Base-by-base conservation (phyloP, 257 asterid species). In the Hygrophila difformis region DNA sequence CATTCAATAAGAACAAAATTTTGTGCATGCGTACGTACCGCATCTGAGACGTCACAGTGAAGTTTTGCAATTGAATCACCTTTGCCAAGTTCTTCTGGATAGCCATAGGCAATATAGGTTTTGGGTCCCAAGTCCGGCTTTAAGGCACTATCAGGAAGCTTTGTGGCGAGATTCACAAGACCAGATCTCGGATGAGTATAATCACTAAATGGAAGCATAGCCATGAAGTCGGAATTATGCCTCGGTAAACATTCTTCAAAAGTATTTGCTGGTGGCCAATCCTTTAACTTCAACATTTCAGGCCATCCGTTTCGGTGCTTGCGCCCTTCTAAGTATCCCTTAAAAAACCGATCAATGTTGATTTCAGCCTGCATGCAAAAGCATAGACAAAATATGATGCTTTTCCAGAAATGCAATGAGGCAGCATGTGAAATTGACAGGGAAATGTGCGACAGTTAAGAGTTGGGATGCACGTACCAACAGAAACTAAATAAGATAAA, bases 81-180 rank as follows among this genome's bases (percentile, higher is more conserved):
- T 51, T 66, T 60, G n/a, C 89, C 84, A 29, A 79, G 88, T 57
- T 82, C 94, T 70, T 77, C 76, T 3, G 74, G 43, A 60, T 47
- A 63, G 42, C 96, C 96, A 57, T 75, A 87, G 26, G 94, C 96
- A 39, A 87, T 82, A 59, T 87, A 87, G 39, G 84, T 70, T 67
- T 87, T 87, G 1, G 96, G 94, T 9, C 96, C 96, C 73, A 82
- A 71, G 48, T 87, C 96, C 6, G 96, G 94, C 69, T 82, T 87
- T 44, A 69, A 34, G 19, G 84, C 79, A 18, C 73, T 64, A 18
- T 60, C 71, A 0, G 96, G 94, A 47, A 87, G 87, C 67, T 82
- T 87, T 16, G 93, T 75, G 34, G 89, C 93, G 31, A 87, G 80
- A 75, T 87, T 87, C 44, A 87, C 51, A 47, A 63, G 55, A 53